phyloP scores from a whole-genome alignment of 2,329 filamentous ascomycete species.

The Mycogone perniciosa region DNA sequence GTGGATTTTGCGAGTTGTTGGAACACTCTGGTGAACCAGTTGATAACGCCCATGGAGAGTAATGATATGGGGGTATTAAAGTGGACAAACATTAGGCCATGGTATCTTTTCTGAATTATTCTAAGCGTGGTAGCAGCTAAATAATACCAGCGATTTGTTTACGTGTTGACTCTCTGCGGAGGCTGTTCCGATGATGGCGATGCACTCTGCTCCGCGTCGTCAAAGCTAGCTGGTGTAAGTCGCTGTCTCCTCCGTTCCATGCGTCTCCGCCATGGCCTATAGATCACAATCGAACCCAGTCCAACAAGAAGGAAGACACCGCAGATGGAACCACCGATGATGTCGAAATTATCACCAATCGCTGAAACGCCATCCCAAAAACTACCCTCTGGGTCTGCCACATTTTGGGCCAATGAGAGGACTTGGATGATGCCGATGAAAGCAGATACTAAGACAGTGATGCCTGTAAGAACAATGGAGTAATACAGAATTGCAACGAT shows the following conservation, averaged over 20 bases:
- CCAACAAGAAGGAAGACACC: constrained; percentile 77
- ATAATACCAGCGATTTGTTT: background rate
- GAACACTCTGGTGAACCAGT: background rate
- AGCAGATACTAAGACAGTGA: constrained; percentile 77
- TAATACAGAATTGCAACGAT: constrained; percentile 90
- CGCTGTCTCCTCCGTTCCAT: constrained; percentile 26
- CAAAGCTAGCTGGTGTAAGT: constrained; percentile 11
- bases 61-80: no score
- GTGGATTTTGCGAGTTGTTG: constrained; percentile 13
- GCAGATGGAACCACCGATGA: constrained; percentile 81
- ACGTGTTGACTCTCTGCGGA: background rate
- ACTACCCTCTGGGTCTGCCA: constrained; percentile 62
- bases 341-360: constrained; percentile 74
- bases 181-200: no score
- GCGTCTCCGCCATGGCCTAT: constrained; percentile 67
- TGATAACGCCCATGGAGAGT: no score
- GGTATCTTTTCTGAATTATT: no score
- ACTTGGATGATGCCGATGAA: constrained; percentile 84
- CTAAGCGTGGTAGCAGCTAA: no score
- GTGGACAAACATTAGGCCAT: no score
- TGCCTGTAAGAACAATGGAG: constrained; percentile 75
- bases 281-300: constrained; percentile 63
- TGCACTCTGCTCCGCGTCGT: background rate
- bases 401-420: constrained; percentile 69
- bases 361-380: constrained; percentile 87